Evolutionary conservation across 2,329 filamentous ascomycete species (phyloP), one percentile per base, ranked within the genome.

Genomic region (Colletotrichum filicis): DNA sequence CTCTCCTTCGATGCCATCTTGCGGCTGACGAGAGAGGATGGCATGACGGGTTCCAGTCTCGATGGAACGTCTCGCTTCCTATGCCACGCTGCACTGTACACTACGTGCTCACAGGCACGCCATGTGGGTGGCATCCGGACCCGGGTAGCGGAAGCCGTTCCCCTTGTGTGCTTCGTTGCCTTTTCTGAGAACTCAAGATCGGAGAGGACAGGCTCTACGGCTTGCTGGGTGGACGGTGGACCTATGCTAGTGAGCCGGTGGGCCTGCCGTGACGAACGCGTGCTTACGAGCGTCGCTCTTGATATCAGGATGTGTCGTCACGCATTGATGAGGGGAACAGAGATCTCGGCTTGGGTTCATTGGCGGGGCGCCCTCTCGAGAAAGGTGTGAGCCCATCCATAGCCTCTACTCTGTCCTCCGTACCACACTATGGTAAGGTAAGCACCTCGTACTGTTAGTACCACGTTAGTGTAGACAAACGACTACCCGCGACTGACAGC

Each of bases 91-190:
- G 26, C 26, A 65, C 49, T 26, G 61, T 16, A 63, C 42, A 56
- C 16, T 57, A 35, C 60, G 59, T 65, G 70, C 42, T 70, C 66
- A 46, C 55, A 69, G 30, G 66, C 66, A 70, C 56, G 66, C 66
- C 66, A 65, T 73, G 66, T 70, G 66, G 66, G 70, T 56, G 59
- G 55, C 60, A 49, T 37, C 46, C 59, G 49, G 60, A 53, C 62
- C 70, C 70, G 70, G 70, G 56, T 61, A 56, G 56, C 46, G 70
- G 66, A 70, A 61, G 56, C 32, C 66, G 19, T 55, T 49, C 46
- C 46, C 65, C 60, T 65, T 61, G 24, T 60, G 55, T 61, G 70
- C 35, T 32, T 65, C n/a, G n/a, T 24, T 26, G 35, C 42, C 32
- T 26, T 46, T 19, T 12, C 53, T n/a, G 53, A 60, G 59, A 52